Conservation (phyloP, 1,284 basidiomycete species). For the Leccinum holopus region DNA sequence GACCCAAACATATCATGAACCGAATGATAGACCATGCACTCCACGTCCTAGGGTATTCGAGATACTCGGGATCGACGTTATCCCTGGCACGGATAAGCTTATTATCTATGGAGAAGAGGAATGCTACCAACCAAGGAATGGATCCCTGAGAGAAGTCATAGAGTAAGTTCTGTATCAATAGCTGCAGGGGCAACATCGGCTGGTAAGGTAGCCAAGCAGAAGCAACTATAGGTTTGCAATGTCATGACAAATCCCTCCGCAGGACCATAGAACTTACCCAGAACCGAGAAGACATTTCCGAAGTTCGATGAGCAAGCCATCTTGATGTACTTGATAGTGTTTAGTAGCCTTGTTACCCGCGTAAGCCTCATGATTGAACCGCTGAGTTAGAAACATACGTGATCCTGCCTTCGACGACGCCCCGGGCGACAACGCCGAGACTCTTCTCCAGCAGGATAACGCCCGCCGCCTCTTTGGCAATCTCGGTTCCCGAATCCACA, state of each 20-base stretch:
- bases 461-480: slow-evolving; percentile 97
- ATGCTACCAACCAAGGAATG: slow-evolving; percentile 29
- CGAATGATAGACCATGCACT: slow-evolving; percentile 34
- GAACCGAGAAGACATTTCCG: slow-evolving; percentile 34
- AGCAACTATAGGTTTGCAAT: slow-evolving; percentile 21
- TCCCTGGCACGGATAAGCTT: slow-evolving; percentile 23
- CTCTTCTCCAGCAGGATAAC: slow-evolving; percentile 85
- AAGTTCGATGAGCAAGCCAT: slow-evolving; percentile 37
- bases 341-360: slow-evolving; percentile 26
- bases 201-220: slow-evolving; percentile 35
- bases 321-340: slow-evolving; percentile 34
- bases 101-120: background rate
- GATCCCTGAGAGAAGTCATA: slow-evolving; percentile 36
- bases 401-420: slow-evolving; percentile 35
- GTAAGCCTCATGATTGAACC: slow-evolving; percentile 14
- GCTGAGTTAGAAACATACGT: slow-evolving; percentile 22
- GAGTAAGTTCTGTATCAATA: slow-evolving; percentile 30
- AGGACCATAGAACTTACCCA: slow-evolving; percentile 24
- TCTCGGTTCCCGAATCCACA: slow-evolving; percentile 97
- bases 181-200: slow-evolving; percentile 32
- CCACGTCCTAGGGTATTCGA: slow-evolving; percentile 30
- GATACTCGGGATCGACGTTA: slow-evolving; percentile 35
- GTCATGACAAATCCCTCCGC: slow-evolving; percentile 3
- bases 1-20: slow-evolving; percentile 33
- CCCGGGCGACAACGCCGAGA: slow-evolving; percentile 32